Evolutionary conservation across 306 rosid genomes (phyloP), one percentile per base, ranked within the genome.

Genomic region (Gynostemma pentaphyllum): DNA sequence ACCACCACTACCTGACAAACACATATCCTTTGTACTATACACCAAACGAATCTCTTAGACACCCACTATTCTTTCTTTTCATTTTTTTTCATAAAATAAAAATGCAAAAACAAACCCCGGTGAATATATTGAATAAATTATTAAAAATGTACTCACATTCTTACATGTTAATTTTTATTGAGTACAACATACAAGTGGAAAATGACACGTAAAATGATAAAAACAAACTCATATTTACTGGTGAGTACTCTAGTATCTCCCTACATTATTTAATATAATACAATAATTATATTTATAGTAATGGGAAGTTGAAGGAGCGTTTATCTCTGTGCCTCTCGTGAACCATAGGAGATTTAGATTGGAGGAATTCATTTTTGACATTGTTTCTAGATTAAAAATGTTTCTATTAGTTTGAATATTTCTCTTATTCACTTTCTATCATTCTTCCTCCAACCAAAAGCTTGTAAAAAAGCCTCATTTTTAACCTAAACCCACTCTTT

Each of bases 1-100:
- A 75, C 84, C 84, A 71, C 66, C 88, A 78, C 55, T 79, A 75
- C 67, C 77, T 68, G 90, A 66, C 95, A 90, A 82, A n/a, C n/a
- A n/a, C n/a, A n/a, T n/a, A 76, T 66, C 65, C 71, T 28, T 46
- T 61, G 62, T 51, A 28, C 26, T 22, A 7, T 64, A 54, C 7
- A 60, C 76, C 87, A 73, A 70, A 72, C 82, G 87, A 91, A 79
- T 83, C 88, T 82, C 78, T 30, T 65, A 15, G 23, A 57, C 68
- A 42, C 81, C 73, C 75, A 75, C 66, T 70, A 45, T 29, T n/a
- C 48, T 0, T 23, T 11, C 48, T 24, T 50, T 37, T 10, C 57
- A 69, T 65, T 46, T 21, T 70, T 32, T 22, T 55, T n/a, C n/a
- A n/a, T n/a, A n/a, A n/a, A n/a, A n/a, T n/a, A 39, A 5, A 66